Base-by-base conservation (phyloP, 352 stramenopile genomes). In the Peronospora farinosa region DNA sequence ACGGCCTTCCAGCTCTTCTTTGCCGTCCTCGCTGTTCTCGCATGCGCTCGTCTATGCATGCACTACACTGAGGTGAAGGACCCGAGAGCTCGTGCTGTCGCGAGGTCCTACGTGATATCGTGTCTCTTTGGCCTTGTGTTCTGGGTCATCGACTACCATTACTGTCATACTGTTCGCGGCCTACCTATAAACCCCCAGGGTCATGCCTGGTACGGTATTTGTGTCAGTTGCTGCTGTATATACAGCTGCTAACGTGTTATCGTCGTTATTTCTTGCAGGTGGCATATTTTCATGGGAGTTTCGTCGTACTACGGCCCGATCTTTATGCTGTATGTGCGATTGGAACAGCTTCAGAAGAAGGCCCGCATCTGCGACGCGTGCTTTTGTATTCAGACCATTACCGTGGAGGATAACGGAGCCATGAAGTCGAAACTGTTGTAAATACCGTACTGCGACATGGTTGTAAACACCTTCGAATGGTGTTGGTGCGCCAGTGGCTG, bases 311-410 rank as follows among this genome's bases (percentile, higher is more conserved):
- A 88, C 48, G 81, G 81, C 1, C 77, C 78, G 0, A 72, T 92
- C 19, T 92, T 92, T 41, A 90, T 90, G 81, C 78, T 90, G 54
- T 92, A 87, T 65, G 77, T 90, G 44, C 78, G 81, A 10, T 78
- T 84, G 58, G 76, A 88, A 50, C 69, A 90, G 60, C 72, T 84
- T 10, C 47, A 90, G 63, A 68, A 74, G 35, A 85, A 85, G 43
- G 65, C 66, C 10, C 51, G 69, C 38, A 80, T 90, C 47, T 51
- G 64, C 25, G 49, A 74, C 28, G 69, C 64, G n/a, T 59, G 57
- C 37, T 58, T 86, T 25, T 74, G 76, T 15, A 84, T 90, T 46
- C 60, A 86, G 47, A 86, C 76, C 6, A 84, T 90, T 32, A 56
- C 79, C 16, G 63, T 89, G 40, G 69, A 78, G 19, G 19, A 21